A percentile compares a stretch with the other conserved stretches of the same genome.
Conservation (phyloP, 1,284 basidiomycete species). For the Leccinum pachyderme region DNA sequence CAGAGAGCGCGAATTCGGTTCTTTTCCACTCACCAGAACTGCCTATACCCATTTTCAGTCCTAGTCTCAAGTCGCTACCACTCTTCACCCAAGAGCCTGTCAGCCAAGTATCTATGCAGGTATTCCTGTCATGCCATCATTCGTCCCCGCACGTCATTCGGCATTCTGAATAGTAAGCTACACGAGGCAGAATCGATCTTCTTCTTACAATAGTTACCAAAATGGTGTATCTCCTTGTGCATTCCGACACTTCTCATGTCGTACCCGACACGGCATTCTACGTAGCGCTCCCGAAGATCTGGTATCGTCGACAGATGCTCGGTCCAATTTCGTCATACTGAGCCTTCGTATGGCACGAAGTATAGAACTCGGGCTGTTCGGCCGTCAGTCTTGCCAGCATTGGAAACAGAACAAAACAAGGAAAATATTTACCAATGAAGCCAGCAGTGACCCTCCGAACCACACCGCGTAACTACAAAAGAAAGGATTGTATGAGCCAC, state of each 20-base stretch:
- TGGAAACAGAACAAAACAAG: neutral
- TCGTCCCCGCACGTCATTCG: neutral
- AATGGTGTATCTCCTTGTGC: neutral
- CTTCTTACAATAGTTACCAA: neutral
- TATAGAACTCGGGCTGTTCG: slow-evolving; percentile 89
- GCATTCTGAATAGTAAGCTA: slow-evolving; percentile 12
- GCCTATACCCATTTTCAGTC: neutral
- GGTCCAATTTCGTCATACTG: slow-evolving; percentile 98
- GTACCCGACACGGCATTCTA: slow-evolving; percentile 34
- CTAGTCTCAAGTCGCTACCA: neutral
- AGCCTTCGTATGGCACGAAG: slow-evolving; percentile 95
- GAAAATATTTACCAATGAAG: slow-evolving; percentile 65
- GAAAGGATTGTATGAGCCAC: slow-evolving; percentile 11
- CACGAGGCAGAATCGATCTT: neutral
- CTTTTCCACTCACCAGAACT: neutral
- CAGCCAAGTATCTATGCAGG: neutral
- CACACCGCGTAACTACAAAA: slow-evolving; percentile 84
- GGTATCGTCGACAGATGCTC: slow-evolving; percentile 92
- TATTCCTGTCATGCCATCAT: neutral
- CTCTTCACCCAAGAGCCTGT: slow-evolving; percentile 15
- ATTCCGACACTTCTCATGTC: neutral
- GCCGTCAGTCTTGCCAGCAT: slow-evolving; percentile 1
- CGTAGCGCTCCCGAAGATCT: slow-evolving; percentile 90
- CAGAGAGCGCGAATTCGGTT: no score
- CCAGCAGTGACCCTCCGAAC: slow-evolving; percentile 95